Evolutionary conservation across 2,329 filamentous ascomycete genomes (phyloP), one percentile per base, ranked within the genome.

Genomic region (Ophiostoma ulmi): DNA sequence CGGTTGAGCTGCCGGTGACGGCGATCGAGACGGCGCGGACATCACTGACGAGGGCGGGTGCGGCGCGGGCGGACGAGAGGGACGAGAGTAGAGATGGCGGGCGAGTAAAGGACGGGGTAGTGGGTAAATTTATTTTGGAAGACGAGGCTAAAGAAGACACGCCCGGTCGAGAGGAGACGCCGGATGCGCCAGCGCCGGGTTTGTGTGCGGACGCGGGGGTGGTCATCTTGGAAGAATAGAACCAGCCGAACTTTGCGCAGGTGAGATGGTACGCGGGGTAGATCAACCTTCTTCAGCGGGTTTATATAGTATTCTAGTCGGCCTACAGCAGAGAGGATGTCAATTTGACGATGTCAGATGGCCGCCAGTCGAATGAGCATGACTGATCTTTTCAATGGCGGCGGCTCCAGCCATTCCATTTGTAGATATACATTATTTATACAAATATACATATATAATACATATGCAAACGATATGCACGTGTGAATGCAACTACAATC

Each of bases 21-120:
- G 63, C 36, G 20, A 44, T 69, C 1, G 63, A 31, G 10, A 68
- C 63, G 35, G 69, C 71, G n/a, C 65, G 63, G 38, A 72, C 69
- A 41, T 55, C 22, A 41, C 71, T 70, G 11, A 72, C 11, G 14
- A 70, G 44, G 22, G 64, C 48, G 36, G 71, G 69, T 20, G 69
- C 71, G 5, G 63, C 69, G 13, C 69, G 69, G 20, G 67, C 22
- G 10, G 67, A 58, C 1, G 71, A 66, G 11, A 72, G 63, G 0
- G 58, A 70, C 5, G 58, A 36, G n/a, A 72, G n/a, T 26, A 69
- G 44, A 17, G 66, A 48, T 1, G 69, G 66, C 66, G 70, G 26
- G 1, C 65, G 61, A 1, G 48, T 17, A 31, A 41, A 26, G 11
- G 10, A 26, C 14, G 22, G 70, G 10, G 14, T 31, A 36, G 41